Percentiles rank a stretch among this genome's conserved stretches.
Evolutionary conservation across 306 rosid genomes (phyloP).

Genomic region (Quercus berberidifolia): DNA sequence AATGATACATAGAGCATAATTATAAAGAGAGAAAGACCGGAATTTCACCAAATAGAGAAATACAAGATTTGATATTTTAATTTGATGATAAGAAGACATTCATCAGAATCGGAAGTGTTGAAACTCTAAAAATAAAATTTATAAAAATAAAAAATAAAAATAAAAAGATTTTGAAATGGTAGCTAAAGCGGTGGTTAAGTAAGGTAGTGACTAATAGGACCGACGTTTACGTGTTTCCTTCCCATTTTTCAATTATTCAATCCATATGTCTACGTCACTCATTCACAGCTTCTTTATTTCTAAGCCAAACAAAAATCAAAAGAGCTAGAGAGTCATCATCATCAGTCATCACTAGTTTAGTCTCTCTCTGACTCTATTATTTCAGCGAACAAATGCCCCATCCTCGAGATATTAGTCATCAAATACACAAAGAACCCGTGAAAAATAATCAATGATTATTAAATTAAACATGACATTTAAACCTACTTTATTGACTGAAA

Average conservation of each 20-base stretch:
- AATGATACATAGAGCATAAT: too few species aligned
- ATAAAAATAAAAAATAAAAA: background rate
- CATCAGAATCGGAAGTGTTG: too few species aligned
- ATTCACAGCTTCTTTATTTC: background rate
- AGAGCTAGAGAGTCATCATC: background rate
- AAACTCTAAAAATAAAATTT: background rate
- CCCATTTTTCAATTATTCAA: background rate
- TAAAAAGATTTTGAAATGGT: background rate
- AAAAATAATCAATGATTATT: background rate
- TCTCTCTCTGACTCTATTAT: background rate
- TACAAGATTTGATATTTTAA: too few species aligned
- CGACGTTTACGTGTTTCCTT: background rate
- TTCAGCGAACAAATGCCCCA: background rate
- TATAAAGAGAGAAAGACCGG: too few species aligned
- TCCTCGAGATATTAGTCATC: background rate
- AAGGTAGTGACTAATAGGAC: constrained; percentile 23
- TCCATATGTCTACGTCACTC: background rate
- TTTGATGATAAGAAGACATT: too few species aligned
- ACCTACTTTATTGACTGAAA: background rate
- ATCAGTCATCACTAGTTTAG: too few species aligned
- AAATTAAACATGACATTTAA: background rate
- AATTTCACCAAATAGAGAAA: too few species aligned
- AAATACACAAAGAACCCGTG: background rate
- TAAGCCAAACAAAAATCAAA: background rate
- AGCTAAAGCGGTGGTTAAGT: constrained; percentile 25